Evolutionary conservation across 768 basidiomycete genomes (phyloP), one percentile per base, ranked within the genome.

Genomic region (Termitomyces sp.): DNA sequence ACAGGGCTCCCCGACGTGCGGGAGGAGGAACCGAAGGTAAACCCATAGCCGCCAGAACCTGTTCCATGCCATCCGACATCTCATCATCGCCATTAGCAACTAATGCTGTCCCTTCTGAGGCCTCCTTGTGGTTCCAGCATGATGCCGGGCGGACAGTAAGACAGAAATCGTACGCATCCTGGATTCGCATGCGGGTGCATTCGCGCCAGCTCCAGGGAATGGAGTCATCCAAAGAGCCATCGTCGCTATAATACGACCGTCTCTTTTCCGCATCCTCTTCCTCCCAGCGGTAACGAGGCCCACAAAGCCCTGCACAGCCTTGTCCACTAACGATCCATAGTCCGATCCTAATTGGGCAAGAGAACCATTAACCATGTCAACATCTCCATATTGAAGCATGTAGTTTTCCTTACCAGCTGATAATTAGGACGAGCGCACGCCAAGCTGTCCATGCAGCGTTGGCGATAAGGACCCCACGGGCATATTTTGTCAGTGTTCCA

Each of bases 131-230:
- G 47, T 70, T 67, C 76, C 76, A 79, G 1, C 75, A 65, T 24
- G 70, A 56, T 12, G 67, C 56, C 13, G 69, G 71, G 13, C 68
- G 70, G 5, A 71, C 65, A 8, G 73, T 76, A 30, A 82, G 71
- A 67, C 94, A 95, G 63, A 94, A 88, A 62, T 94, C 89, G 66
- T 84, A 93, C 0, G 88, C 88, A 55, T 91, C 90, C 63, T 87
- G 83, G 27, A 95, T 78, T 44, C 93, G 81, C 62, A 81, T 69
- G 22, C 85, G 78, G 2, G 91, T 90, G 61, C 80, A 76, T 55
- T 88, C 84, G 48, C 84, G 80, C 93, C 93, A 95, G 55, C 75
- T 75, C 93, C 93, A 96, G 6, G 85, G 81, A 24, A 94, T 78
- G 14, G 80, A 76, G 27, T 82, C 82, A n/a, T 70, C 62, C 34